Percentiles rank a stretch among this genome's conserved stretches.
Evolutionary conservation across 257 asterid species (phyloP).

Genomic region (Leonotis leonurus): DNA sequence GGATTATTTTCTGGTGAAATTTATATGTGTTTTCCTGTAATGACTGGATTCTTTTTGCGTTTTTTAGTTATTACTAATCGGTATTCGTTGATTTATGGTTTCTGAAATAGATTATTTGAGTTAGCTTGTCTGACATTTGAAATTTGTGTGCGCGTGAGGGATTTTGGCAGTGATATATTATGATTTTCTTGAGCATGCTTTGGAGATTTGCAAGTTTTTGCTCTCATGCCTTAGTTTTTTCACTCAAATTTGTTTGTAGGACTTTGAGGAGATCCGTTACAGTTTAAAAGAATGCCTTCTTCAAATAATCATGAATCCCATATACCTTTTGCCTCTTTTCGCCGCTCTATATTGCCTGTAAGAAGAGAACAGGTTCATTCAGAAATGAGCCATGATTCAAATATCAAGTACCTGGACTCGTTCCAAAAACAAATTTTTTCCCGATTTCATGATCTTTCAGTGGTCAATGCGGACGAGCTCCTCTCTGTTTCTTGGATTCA

Average conservation of each 20-base stretch:
- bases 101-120: no score
- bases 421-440: constrained; percentile 51
- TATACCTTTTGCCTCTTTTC: constrained; percentile 70
- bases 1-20: constrained; percentile 1
- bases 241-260: constrained; percentile 17
- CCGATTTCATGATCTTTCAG: constrained; percentile 53
- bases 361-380: constrained; percentile 61
- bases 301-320: constrained; percentile 50
- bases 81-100: no score
- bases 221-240: no score
- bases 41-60: no score
- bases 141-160: no score
- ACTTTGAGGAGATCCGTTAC: constrained; percentile 20
- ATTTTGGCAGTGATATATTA: no score
- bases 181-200: no score
- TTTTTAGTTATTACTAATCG: constrained; percentile 7
- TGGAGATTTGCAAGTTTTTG: no score
- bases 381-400: constrained; percentile 40
- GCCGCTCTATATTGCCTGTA: constrained; percentile 58
- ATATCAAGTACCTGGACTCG: constrained; percentile 31
- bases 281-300: constrained; percentile 61
- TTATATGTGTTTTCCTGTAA: not conserved
- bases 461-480: constrained; percentile 46
- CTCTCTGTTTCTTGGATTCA: constrained; percentile 78
- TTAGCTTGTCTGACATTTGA: no score